Conservation (phyloP, 441 rosid species). For the Adansonia gregorii region DNA sequence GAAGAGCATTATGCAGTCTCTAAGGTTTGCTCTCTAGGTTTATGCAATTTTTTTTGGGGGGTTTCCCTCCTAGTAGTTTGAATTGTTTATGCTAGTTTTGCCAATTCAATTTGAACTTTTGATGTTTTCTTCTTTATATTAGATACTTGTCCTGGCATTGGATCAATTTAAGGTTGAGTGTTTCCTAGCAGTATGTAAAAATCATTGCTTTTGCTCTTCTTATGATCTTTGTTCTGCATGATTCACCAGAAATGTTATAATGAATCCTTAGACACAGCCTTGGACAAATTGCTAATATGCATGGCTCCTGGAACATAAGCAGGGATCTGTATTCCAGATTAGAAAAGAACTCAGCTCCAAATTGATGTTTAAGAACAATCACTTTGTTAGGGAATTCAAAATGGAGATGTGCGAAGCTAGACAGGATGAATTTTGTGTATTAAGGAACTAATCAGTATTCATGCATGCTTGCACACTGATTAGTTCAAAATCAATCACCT, state of each 20-base stretch:
- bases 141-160: not conserved
- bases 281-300: not conserved
- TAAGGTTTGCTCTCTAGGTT: conserved; percentile 65
- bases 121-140: not conserved
- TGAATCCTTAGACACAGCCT: not conserved
- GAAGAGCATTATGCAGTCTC: conserved; percentile 91
- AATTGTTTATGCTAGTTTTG: not conserved
- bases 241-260: not conserved
- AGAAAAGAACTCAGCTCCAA: conserved; percentile 5
- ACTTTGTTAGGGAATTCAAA: not conserved
- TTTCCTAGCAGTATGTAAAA: not conserved
- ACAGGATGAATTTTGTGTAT: not conserved
- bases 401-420: conserved; percentile 4
- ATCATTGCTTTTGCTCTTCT: not conserved
- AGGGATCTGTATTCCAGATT: not conserved
- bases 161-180: conserved; percentile 5
- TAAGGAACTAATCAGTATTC: not conserved
- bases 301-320: not conserved
- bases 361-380: not conserved
- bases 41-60: not conserved
- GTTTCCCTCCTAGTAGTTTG: conserved; percentile 12
- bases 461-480: no score
- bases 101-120: not conserved
- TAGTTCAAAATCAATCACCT: not conserved
- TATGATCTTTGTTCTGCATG: not conserved